Evolutionary conservation across 495 filamentous ascomycete genomes (phyloP), one percentile per base, ranked within the genome.

Genomic region (Lophium mytilinum): DNA sequence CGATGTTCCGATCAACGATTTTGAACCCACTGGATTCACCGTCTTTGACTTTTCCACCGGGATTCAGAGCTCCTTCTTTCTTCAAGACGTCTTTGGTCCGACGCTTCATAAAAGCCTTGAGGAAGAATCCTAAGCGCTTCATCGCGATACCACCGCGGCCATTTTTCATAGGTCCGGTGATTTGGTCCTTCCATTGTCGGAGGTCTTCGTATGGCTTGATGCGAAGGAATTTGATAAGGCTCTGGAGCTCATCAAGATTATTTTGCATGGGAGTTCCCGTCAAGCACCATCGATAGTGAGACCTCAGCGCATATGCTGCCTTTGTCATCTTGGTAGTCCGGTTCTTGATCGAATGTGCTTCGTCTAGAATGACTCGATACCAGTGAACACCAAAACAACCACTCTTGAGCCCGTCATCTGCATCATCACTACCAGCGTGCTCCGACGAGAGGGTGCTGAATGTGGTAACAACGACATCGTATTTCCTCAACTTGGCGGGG

Each of bases 281-380:
- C 52, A 98, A 75, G 66, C 93, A 96, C 93, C 93, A 98, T 53
- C 93, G 78, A 68, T 94, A 95, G 63, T 90, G 84, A 18, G 88
- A 79, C 48, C 83, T 76, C 21, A 98, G 73, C 2, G 86, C 85
- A 68, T 82, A 98, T 50, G 83, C 86, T 15, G 92, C 89, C 64
- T 95, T 85, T 0, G 93, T 93, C 9, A 85, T 84, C 72, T 98
- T 98, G 14, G 93, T 90, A 65, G 93, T 95, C 21, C 90, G 84
- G 70, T 98, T 98, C 72, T 97, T 97, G 77, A 98, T 97, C 21
- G 87, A 94, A 71, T 96, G 93, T 4, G 93, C 93, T 73, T 98
- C 93, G 59, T 98, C 93, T 14, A 97, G 79, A 50, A 98, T 92
- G 57, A 96, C 82, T 17, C 93, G 87, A 68, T 89, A 96, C 93